Base-by-base conservation (phyloP, 345 rosid species). In the Leavenworthia alabamica region DNA sequence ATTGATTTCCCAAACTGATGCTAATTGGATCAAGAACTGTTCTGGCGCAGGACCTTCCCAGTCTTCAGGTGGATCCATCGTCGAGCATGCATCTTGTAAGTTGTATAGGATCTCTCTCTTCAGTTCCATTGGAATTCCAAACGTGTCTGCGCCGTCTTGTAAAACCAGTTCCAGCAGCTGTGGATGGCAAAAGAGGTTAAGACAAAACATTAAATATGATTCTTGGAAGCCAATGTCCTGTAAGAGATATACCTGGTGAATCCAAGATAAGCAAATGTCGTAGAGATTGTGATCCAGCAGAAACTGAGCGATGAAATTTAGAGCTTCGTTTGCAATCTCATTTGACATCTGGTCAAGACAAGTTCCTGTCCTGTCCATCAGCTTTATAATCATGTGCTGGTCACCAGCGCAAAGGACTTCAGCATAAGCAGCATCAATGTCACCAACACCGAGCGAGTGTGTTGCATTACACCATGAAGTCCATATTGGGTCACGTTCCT, bases 361-460 rank as follows among this genome's bases (percentile, higher is more conserved):
- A 52, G 97, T 95, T 27, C 99, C 99, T 0, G 99, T 75, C 71
- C 77, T 83, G 79, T 88, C 97, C 99, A 90, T 83, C 58, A 94
- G 87, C 81, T 94, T 88, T 73, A 90, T 84, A 63, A 94, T 83
- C 78, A 88, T 76, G 58, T 81, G 79, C 80, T 94, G 96, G 47
- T 94, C 97, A 73, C 85, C 88, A 0, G 83, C 79, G 48, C 90
- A 86, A 15, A 80, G 63, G 50, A 90, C 86, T 74, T 90, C 96
- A 13, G 90, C 84, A 57, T 86, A 94, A 48, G 96, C 96, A 31
- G 96, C 77, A 79, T 90, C 99, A 53, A 79, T 41, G 73, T 94
- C 97, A 58, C 95, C 97, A 36, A 82, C 82, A 66, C 83, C 90
- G 58, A 88, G 77, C 15, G 96, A 89, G 75, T 94, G 93, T 93